phyloP scores from a whole-genome alignment of 2,329 filamentous ascomycete genomes.

The Pseudogymnoascus sp. region DNA sequence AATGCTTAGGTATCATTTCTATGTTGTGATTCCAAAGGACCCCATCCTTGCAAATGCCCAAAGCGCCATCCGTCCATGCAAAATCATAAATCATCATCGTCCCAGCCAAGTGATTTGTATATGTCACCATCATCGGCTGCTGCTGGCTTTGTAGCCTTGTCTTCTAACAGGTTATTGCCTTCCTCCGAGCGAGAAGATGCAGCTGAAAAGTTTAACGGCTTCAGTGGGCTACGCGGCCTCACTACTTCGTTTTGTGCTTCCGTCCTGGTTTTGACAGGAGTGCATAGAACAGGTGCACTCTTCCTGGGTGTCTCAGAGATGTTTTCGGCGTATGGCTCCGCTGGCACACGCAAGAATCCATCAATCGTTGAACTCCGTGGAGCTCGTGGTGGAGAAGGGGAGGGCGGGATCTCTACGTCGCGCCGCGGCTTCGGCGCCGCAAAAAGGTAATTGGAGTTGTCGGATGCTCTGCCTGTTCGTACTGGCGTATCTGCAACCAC shows the following conservation, averaged over 20 bases:
- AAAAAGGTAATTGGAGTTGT: not conserved
- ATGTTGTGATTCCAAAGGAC: conserved; percentile 5
- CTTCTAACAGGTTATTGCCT: not conserved
- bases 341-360: conserved; percentile 2
- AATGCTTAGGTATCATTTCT: conserved; percentile 7
- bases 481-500: not conserved
- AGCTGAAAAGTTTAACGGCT: conserved; percentile 22
- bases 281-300: conserved; percentile 11
- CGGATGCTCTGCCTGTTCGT: not conserved
- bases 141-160: not conserved
- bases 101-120: conserved; percentile 12
- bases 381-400: not conserved
- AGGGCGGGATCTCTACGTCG: not conserved
- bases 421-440: not conserved
- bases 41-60: conserved; percentile 7
- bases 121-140: conserved; percentile 8
- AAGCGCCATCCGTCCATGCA: conserved; percentile 7
- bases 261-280: conserved; percentile 10
- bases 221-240: not conserved
- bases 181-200: not conserved
- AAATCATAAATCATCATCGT: conserved; percentile 13
- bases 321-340: conserved; percentile 10
- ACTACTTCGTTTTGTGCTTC: conserved; percentile 13
- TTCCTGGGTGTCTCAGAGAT: conserved; percentile 25
- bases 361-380: not conserved